These are phyloP conservation scores for Mayamaea pseudoterrestris DNA, from an alignment of 108 stramenopile species.

Conservation along the genomic window DNA sequence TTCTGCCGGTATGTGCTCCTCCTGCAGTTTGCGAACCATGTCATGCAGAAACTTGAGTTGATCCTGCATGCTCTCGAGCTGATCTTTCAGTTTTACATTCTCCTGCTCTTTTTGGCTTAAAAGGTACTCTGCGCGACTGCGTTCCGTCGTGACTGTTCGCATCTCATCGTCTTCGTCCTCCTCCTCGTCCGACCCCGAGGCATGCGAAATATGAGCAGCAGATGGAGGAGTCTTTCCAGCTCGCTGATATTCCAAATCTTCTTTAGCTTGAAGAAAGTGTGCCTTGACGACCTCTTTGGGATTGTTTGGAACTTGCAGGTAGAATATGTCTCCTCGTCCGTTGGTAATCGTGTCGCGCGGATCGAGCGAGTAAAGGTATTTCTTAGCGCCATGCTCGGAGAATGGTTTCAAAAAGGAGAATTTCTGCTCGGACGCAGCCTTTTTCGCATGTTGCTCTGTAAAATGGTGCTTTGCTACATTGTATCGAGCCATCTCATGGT, in stretches of 20 bases:
- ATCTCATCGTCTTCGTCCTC: not conserved
- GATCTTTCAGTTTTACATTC: conserved; percentile 19
- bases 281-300: conserved; percentile 34
- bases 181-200: not conserved
- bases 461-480: conserved; percentile 35
- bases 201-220: not conserved
- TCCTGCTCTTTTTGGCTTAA: conserved; percentile 11
- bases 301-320: conserved; percentile 33
- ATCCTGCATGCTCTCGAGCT: conserved; percentile 25
- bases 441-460: conserved; percentile 22
- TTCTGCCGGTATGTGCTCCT: conserved; percentile 4
- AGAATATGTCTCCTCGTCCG: conserved; percentile 6
- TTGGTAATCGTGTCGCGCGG: conserved; percentile 6
- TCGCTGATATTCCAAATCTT: conserved; percentile 1
- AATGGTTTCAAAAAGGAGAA: conserved; percentile 31
- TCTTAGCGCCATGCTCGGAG: conserved; percentile 20
- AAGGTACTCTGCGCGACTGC: conserved; percentile 1
- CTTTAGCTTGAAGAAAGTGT: conserved; percentile 5
- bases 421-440: conserved; percentile 16
- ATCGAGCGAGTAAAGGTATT: conserved; percentile 18
- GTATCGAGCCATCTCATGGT: too few relatives aligned
- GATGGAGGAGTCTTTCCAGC: not conserved
- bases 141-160: conserved; percentile 6
- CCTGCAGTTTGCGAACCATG: conserved; percentile 23
- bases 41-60: conserved; percentile 29